Conservation (phyloP, 768 basidiomycete genomes). For the Gymnopilus dilepis region DNA sequence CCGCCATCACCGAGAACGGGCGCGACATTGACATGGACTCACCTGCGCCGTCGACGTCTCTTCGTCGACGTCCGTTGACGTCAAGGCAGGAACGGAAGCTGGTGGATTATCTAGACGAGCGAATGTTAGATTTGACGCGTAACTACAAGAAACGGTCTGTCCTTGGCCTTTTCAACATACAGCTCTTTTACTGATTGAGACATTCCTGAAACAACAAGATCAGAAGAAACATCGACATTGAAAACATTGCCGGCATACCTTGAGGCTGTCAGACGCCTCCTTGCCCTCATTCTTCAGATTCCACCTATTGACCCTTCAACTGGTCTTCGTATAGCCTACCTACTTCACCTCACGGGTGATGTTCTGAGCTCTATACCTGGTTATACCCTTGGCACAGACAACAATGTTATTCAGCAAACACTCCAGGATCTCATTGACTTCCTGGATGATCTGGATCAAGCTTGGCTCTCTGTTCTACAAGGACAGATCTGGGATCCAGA, state of each 20-base stretch:
- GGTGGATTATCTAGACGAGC: conserved; percentile 66
- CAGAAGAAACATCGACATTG: conserved; percentile 55
- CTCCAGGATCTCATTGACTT: conserved; percentile 65
- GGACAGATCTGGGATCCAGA: conserved; percentile 70
- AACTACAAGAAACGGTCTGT: conserved; percentile 78
- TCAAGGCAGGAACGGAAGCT: conserved; percentile 67
- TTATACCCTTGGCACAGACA: conserved; percentile 48
- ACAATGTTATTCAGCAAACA: conserved; percentile 33
- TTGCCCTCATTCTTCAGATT: conserved; percentile 72
- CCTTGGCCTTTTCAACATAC: neutral
- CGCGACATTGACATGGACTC: neutral
- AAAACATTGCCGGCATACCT: conserved; percentile 68
- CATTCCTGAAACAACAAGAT: conserved; percentile 34
- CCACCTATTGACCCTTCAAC: conserved; percentile 77
- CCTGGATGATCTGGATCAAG: conserved; percentile 75
- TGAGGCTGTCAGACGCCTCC: conserved; percentile 55
- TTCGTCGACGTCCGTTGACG: conserved; percentile 41
- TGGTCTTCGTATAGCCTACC: conserved; percentile 63
- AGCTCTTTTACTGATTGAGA: neutral
- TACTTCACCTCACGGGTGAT: conserved; percentile 78
- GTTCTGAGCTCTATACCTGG: conserved; percentile 63
- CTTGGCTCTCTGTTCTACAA: conserved; percentile 71
- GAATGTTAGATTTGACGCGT: conserved; percentile 68
- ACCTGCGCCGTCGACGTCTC: neutral
- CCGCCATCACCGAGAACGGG: neutral